Base-by-base conservation (phyloP, 2,329 filamentous ascomycete species). In the Iodosphaeria phyllophila region DNA sequence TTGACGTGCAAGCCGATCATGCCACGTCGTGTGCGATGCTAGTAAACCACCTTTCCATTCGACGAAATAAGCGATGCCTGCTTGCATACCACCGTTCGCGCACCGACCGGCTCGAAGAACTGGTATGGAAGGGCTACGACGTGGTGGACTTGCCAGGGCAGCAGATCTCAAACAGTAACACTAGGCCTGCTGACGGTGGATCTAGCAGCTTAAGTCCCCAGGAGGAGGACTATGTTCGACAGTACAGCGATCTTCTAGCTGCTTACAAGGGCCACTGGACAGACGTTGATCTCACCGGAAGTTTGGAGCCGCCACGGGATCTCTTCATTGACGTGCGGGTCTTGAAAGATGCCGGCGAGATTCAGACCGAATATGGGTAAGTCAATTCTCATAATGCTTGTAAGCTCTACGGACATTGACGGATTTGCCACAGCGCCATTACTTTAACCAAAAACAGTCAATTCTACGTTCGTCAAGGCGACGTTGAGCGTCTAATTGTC, bases 211-310 rank as follows among this genome's bases (percentile, higher is more conserved):
- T 95, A 30, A 92, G 83, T 40, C 84, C 89, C 0, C 86, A 95
- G 46, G 89, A 98, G 48, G 84, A 93, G 48, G 89, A 95, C 39
- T 98, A 93, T 43, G 78, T 92, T 29, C 65, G 86, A 31, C 75
- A 84, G 42, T 98, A 93, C 44, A 74, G 76, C 35, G 84, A 98
- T 41, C 58, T 98, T 35, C 56, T 98, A 28, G 82, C 86, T n/a
- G 80, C 83, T 2, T 93, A 91, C 51, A 98, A 98, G 48, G 89
- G 89, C 1, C 83, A 92, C 42, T 98, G 86, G 86, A 95, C 86
- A 12, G 89, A 98, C 46, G 77, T 98, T 36, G 89, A 98, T 50
- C 57, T 98, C 27, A 93, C 89, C 3, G 89, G 89, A 16, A 89
- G 78, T 42, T 56, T 98, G 43, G 83, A 92, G 43, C 89, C 89